Evolutionary conservation across 495 filamentous ascomycete species (phyloP), one percentile per base, ranked within the genome.

Genomic region (Neurospora sp.): DNA sequence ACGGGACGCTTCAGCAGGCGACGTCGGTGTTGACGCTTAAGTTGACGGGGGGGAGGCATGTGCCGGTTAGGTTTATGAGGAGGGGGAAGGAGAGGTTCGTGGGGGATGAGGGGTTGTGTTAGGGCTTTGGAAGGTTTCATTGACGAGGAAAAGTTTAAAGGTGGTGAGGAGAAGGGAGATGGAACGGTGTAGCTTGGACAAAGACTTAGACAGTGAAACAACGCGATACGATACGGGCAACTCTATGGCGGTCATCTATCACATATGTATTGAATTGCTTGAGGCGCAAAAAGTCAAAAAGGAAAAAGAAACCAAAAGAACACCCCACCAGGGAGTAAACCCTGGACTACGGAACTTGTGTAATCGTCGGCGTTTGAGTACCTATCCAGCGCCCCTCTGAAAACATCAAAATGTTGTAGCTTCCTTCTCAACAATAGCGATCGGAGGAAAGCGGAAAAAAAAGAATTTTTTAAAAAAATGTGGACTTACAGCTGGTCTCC

Each of bases 21-120:
- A 86, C 84, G 75, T 80, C 82, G 27, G 79, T 89, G 7, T 83
- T 93, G 70, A 93, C 91, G 66, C 81, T 93, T 48, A 89, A 91
- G 81, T 80, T 93, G 73, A 81, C 86, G 68, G 84, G 80, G 20
- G 84, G 85, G 11, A 76, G 74, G 16, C 77, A 85, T 69, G 85
- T 93, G 35, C 89, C 89, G 0, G 76, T 92, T 20, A 78, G 91
- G 74, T 78, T 92, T 35, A 89, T 91, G 7, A 87, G 75, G 83
- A 86, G 88, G 74, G 91, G 91, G 4, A 78, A 82, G 39, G 90
- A 92, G 84, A 79, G 85, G 74, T 92, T 91, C 76, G 78, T 85
- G 68, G 70, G 77, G 76, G 84, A 79, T 74, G 71, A 75, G 53
- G 82, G 82, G 68, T 76, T 71, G n/a, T 20, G 3, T 79, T 61